phyloP scores from a whole-genome alignment of 2,329 filamentous ascomycete genomes.

The Pezicula rhizophila region DNA sequence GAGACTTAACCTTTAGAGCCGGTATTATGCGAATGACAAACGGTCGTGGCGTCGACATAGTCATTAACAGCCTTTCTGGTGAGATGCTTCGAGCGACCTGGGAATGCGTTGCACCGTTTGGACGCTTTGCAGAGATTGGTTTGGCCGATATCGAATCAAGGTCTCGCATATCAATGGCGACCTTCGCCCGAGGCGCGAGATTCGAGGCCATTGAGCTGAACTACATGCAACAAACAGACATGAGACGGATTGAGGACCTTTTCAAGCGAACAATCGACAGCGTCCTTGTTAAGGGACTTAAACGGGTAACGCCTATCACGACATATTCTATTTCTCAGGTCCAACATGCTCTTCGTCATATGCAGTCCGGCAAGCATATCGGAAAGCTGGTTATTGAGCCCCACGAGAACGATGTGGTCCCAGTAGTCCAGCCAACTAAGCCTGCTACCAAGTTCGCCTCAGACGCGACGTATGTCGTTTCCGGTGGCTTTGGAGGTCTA shows the following conservation, averaged over 20 bases:
- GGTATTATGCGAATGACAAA: conserved; percentile 15
- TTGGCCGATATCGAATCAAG: conserved; percentile 21
- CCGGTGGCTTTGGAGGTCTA: conserved; percentile 4
- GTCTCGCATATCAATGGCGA: conserved; percentile 23
- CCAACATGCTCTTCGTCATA: conserved; percentile 2
- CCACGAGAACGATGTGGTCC: no score
- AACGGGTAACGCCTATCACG: conserved; percentile 19
- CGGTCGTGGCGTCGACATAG: conserved; percentile 18
- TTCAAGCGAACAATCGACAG: conserved; percentile 10
- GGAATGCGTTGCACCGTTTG: conserved; percentile 29
- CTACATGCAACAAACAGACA: background rate
- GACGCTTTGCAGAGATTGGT: conserved; percentile 33
- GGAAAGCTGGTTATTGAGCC: conserved; percentile 9
- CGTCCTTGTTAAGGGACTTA: background rate
- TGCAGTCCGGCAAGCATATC: conserved; percentile 1
- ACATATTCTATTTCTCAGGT: conserved; percentile 28
- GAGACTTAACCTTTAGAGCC: conserved; percentile 13
- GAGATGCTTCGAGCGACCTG: conserved; percentile 19
- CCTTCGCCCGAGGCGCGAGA: conserved; percentile 31
- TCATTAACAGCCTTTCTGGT: conserved; percentile 20
- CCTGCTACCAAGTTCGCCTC: background rate
- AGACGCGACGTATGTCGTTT: conserved; percentile 3
- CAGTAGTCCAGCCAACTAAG: no score
- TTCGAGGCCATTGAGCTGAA: conserved; percentile 34
- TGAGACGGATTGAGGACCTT: conserved; percentile 2